phyloP scores from a whole-genome alignment of 441 rosid genomes.

The Erysimum cheiri region DNA sequence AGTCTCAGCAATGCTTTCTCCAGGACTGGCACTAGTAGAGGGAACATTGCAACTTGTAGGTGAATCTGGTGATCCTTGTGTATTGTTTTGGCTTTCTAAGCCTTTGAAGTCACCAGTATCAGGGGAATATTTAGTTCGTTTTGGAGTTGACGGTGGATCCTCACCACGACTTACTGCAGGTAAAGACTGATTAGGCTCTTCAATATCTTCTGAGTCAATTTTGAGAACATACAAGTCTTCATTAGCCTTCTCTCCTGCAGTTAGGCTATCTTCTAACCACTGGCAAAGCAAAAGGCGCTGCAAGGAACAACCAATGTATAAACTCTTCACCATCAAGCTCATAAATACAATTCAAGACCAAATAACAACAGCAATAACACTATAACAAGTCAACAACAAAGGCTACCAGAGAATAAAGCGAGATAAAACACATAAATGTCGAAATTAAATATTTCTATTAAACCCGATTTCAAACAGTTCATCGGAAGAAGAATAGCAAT shows the following conservation, averaged over 20 bases:
- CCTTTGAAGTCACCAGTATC: constrained; percentile 32
- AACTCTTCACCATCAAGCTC: background rate
- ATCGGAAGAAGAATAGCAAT: background rate
- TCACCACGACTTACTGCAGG: constrained; percentile 39
- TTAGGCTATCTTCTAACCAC: constrained; percentile 90
- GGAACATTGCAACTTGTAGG: constrained; percentile 48
- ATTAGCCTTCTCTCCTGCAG: constrained; percentile 65
- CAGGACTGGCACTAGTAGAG: constrained; percentile 45
- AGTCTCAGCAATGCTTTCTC: constrained; percentile 45
- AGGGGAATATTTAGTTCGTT: constrained; percentile 50
- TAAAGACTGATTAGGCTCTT: constrained; percentile 42
- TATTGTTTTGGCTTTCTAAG: constrained; percentile 33
- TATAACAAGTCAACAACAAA: background rate
- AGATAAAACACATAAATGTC: background rate
- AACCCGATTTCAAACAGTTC: background rate
- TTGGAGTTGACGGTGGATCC: constrained; percentile 49
- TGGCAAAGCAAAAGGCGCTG: constrained; percentile 72
- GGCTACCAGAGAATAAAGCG: background rate
- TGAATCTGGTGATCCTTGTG: constrained; percentile 41
- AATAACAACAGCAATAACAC: background rate
- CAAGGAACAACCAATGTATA: constrained; percentile 26
- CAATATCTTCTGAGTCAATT: constrained; percentile 47
- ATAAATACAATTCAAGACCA: background rate
- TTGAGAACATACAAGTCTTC: constrained; percentile 66
- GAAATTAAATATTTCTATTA: background rate